Conservation (phyloP, 2,329 filamentous ascomycete genomes). For the Juglanconis juglandina region DNA sequence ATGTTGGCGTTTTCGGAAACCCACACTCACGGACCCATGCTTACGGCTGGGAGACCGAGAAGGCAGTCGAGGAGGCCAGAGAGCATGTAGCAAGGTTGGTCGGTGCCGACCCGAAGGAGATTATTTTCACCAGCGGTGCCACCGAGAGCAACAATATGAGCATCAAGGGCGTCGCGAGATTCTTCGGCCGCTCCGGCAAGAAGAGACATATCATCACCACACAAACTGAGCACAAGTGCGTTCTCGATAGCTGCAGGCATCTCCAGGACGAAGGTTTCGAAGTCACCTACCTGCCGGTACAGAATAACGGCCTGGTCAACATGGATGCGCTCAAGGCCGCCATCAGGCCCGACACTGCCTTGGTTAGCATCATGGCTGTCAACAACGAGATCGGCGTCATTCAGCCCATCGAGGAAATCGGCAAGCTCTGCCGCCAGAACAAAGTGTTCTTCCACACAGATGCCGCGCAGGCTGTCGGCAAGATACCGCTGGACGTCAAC, state of each 20-base stretch:
- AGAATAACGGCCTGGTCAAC: constrained; percentile 78
- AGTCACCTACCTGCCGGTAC: constrained; percentile 92
- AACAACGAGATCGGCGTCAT: constrained; percentile 99
- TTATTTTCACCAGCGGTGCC: constrained; percentile 96
- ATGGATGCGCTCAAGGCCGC: constrained; percentile 82
- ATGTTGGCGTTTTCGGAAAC: constrained; percentile 91
- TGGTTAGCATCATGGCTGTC: constrained; percentile 97
- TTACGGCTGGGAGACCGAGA: constrained; percentile 98
- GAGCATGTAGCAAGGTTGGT: constrained; percentile 81
- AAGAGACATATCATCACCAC: constrained; percentile 98
- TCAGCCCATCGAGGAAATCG: constrained; percentile 90
- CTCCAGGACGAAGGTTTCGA: constrained; percentile 95
- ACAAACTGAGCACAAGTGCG: constrained; percentile 98
- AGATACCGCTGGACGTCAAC: constrained; percentile 95
- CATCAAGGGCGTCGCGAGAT: constrained; percentile 94
- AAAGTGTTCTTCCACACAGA: constrained; percentile 99
- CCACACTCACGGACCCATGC: constrained; percentile 96
- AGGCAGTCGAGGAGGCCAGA: constrained; percentile 84
- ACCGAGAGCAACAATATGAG: constrained; percentile 99
- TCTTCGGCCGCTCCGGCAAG: constrained; percentile 89
- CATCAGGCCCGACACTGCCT: constrained; percentile 82
- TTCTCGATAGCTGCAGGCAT: constrained; percentile 94
- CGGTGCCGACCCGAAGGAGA: constrained; percentile 93
- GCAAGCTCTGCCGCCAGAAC: constrained; percentile 81
- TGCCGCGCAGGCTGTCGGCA: constrained; percentile 94